Evolutionary conservation across 495 filamentous ascomycete genomes (phyloP), one percentile per base, ranked within the genome.

Genomic region (Ascodesmis nigricans): DNA sequence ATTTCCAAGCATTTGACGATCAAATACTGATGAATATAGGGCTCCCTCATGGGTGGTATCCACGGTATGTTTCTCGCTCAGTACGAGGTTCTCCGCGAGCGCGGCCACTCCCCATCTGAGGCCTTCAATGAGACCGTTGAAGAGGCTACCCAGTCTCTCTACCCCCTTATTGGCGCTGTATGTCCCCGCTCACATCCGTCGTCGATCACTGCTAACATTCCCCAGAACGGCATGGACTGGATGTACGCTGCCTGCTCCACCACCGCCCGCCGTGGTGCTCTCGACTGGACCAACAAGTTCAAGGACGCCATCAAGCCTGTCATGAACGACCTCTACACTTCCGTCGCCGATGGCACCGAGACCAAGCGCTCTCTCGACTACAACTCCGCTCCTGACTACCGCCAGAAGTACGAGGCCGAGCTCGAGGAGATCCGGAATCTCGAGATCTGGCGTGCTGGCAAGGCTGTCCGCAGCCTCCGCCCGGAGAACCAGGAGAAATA

Each of bases 41-140:
- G 90, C 55, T 97, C 90, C 69, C 65, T 97, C 47, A 97, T 95
- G 90, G 90, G 87, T 50, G 87, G 90, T 61, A 97, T 97, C 62
- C 90, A 97, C 69, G 87, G 87, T 61, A 95, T 97, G 87, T 97
- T 97, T 76, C 79, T 97, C 46, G 87, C 87, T 40, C 87, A 97
- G 68, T 95, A 97, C 67, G 90, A 97, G 69, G 87, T 95, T 50
- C 83, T 97, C 58, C 87, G 87, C 54, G 87, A 97, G 71, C 69
- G 75, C 45, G 87, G 87, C 59, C 87, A 97, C 72, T 73, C 65
- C 65, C 87, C 87, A 53, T 83, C 75, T 52, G 90, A 97, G 66
- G 87, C 87, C 41, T 95, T 97, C 76, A 95, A 97, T 68, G 87
- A 95, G 79, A 93, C 87, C 44, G 87, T 97, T 39, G 87, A 97